phyloP scores from a whole-genome alignment of 345 rosid genomes.

The Sonneratia alba region DNA sequence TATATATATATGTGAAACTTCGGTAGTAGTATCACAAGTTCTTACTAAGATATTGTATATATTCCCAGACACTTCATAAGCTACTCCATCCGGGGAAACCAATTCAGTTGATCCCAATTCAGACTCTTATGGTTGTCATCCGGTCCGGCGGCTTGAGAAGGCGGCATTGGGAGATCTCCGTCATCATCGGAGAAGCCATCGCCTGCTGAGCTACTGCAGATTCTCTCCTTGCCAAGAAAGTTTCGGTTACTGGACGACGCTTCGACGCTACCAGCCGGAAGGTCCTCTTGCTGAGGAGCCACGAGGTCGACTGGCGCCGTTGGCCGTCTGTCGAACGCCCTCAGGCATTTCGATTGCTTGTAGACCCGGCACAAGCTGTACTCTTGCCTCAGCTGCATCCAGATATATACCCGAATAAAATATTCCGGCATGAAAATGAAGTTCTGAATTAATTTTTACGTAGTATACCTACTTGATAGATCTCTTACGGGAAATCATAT shows the following conservation, averaged over 20 bases:
- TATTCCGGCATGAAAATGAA: not conserved
- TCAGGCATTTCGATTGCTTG: slow-evolving; percentile 25
- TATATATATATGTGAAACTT: not conserved
- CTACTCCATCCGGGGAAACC: not conserved
- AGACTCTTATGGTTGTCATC: not conserved
- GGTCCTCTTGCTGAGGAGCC: not conserved
- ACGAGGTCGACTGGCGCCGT: not conserved
- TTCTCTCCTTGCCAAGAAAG: not conserved
- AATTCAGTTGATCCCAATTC: not conserved
- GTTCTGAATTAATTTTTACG: no score
- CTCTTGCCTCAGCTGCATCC: slow-evolving; percentile 24
- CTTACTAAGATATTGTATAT: not conserved
- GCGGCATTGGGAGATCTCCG: not conserved
- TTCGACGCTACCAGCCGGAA: not conserved
- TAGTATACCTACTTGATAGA: no score
- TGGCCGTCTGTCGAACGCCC: slow-evolving; percentile 38
- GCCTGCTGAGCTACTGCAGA: not conserved
- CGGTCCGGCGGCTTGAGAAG: not conserved
- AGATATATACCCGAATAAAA: not conserved
- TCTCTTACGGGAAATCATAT: no score
- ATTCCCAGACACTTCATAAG: not conserved
- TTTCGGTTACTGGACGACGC: not conserved
- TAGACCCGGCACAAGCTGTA: slow-evolving; percentile 38
- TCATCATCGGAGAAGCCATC: not conserved
- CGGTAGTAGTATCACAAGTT: not conserved